Evolutionary conservation across 2,329 filamentous ascomycete genomes (phyloP).

Genomic region (Trichoderma gracile): DNA sequence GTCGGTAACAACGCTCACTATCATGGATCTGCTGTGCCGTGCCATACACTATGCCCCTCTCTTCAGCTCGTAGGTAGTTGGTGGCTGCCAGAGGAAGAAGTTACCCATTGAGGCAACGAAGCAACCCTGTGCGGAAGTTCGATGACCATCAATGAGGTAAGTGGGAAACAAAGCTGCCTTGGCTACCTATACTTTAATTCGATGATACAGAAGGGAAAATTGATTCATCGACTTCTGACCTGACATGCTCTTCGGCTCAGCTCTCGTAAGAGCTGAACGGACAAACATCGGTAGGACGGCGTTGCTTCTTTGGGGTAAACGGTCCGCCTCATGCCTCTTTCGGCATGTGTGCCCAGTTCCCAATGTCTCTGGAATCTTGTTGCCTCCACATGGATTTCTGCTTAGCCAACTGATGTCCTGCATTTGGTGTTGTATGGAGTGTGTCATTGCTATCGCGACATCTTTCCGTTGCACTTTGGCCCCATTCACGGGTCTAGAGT

Average conservation of each 20-base stretch:
- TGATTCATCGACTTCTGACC: neutral
- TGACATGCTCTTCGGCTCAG: neutral
- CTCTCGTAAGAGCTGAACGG: neutral
- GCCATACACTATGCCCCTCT: too few species aligned
- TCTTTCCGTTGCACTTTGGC: neutral
- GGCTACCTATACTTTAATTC: neutral
- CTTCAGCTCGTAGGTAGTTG: neutral
- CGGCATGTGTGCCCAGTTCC: neutral
- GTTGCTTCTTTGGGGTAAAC: conserved; percentile 17
- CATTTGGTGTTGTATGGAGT: neutral
- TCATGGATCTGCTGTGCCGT: neutral
- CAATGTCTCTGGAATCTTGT: too few species aligned
- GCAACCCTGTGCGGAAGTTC: neutral
- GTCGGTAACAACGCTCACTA: neutral
- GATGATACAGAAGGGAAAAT: neutral
- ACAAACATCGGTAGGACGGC: conserved; percentile 13
- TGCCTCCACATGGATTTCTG: neutral
- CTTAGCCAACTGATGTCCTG: neutral
- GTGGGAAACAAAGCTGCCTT: neutral
- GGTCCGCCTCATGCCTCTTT: conserved; percentile 5
- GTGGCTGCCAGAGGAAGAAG: neutral
- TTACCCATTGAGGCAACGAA: conserved; percentile 20
- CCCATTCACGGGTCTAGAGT: neutral
- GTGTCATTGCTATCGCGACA: neutral
- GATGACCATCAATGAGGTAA: neutral